Base-by-base conservation (phyloP, 2,329 filamentous ascomycete species). In the Penicillium sp. region DNA sequence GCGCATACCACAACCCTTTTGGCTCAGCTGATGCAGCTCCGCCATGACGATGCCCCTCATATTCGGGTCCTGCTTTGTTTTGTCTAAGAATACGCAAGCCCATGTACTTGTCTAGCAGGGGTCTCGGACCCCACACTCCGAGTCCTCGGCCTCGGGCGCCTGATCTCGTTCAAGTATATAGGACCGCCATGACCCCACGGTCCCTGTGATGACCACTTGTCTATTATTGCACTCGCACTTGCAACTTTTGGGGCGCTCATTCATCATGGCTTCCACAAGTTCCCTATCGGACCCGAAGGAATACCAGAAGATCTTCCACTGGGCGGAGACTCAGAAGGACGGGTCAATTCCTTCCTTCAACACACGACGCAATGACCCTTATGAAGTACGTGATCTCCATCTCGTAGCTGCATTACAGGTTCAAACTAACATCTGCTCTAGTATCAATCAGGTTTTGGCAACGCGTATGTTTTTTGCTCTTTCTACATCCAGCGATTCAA, bases 311-410 rank as follows among this genome's bases (percentile, higher is more conserved):
- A 78, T 80, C 59, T 80, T 80, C 53, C 78, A 80, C 62, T 84
- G 82, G 82, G 82, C 81, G 0, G 80, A 83, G 62, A 84, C 81
- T n/a, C 82, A 84, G 58, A 77, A 83, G 61, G 75, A 84, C 62
- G 82, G 78, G 0, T 61, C 72, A 0, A 76, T 84, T 21, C 81
- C 80, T 9, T 82, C 80, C 0, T 84, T 84, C 58, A 74, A 69
- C 3, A 76, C 72, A 54, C 77, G 75, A 66, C 80, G 68, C 68
- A 84, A 81, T 56, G 79, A 82, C 62, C 79, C 79, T 29, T 82
- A 82, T 63, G 67, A 79, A 66, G 76, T 78, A 67, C 59, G 61
- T 62, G 4, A 27, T n/a, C 23, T n/a, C 29, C 24, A 8, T 33
- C 30, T 17, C 30, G 30, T n/a, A 17, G 13, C 29, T n/a, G 13